Evolutionary conservation across 495 filamentous ascomycete genomes (phyloP).

Genomic region (Rhizodiscina lignyota): DNA sequence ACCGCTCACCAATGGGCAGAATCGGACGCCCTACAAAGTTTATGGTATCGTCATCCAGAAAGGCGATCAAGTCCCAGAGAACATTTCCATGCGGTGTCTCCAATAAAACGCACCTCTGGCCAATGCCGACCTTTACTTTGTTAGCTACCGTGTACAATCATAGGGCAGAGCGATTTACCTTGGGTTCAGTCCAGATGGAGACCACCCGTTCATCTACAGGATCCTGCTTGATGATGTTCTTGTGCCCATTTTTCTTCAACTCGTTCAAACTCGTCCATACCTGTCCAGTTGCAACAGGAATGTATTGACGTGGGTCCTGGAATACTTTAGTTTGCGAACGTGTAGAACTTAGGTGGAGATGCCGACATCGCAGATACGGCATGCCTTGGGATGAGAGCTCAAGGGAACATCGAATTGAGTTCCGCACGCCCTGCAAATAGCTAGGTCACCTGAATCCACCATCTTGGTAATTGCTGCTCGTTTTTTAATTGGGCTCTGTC

Average conservation of each 20-base stretch:
- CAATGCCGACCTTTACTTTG: slow-evolving; percentile 38
- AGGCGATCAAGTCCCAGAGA: slow-evolving; percentile 59
- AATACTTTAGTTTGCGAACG: not conserved
- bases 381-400: slow-evolving; percentile 28
- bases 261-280: slow-evolving; percentile 36
- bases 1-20: not conserved
- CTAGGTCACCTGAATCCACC: slow-evolving; percentile 24
- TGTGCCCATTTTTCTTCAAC: slow-evolving; percentile 16
- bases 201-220: slow-evolving; percentile 23
- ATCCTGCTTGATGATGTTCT: slow-evolving; percentile 26
- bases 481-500: too few relatives aligned
- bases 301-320: slow-evolving; percentile 51
- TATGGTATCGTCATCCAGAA: slow-evolving; percentile 44
- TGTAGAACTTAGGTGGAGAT: not conserved
- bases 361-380: slow-evolving; percentile 57
- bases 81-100: slow-evolving; percentile 43
- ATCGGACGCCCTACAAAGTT: slow-evolving; percentile 6
- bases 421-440: slow-evolving; percentile 52
- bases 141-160: not conserved
- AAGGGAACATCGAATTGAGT: slow-evolving; percentile 44
- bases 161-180: slow-evolving; percentile 11
- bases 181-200: slow-evolving; percentile 41
- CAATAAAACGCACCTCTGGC: slow-evolving; percentile 53
- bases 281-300: slow-evolving; percentile 23
- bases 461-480: too few relatives aligned